A percentile compares a stretch with the other conserved stretches of the same genome.
Evolutionary conservation across 306 rosid genomes (phyloP).

Genomic region (Cucurbita pepo): DNA sequence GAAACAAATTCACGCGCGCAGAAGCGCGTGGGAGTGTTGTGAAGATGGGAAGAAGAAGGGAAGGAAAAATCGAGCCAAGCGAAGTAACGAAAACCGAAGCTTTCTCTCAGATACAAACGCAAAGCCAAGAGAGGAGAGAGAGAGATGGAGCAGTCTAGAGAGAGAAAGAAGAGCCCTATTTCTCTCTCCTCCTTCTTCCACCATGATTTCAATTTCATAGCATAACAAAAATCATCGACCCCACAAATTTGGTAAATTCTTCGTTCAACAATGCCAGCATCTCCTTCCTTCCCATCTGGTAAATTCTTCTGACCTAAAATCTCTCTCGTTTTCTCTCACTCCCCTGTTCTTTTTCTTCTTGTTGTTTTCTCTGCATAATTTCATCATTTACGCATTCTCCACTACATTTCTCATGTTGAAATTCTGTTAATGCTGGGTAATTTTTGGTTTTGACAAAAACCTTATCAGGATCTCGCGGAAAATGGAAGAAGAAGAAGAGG

Average conservation of each 20-base stretch:
- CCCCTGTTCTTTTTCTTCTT: background rate
- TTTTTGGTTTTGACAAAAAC: background rate
- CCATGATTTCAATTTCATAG: slow-evolving; percentile 3
- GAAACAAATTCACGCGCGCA: background rate
- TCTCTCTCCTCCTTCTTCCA: slow-evolving; percentile 9
- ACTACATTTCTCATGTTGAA: background rate
- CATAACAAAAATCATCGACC: slow-evolving; percentile 70
- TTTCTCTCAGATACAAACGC: background rate
- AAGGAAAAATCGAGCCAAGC: background rate
- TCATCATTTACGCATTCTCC: background rate
- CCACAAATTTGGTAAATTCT: slow-evolving; percentile 18
- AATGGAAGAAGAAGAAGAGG: slow-evolving; percentile 84
- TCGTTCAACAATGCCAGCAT: slow-evolving; percentile 52
- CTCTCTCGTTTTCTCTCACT: background rate
- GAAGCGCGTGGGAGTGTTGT: background rate
- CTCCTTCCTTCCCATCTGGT: slow-evolving; percentile 51
- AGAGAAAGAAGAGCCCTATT: background rate
- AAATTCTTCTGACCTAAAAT: background rate
- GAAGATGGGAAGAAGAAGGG: background rate
- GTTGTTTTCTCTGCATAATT: background rate
- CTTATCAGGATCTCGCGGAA: slow-evolving; percentile 46
- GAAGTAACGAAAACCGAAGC: background rate
- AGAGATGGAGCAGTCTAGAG: background rate
- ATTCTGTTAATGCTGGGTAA: background rate
- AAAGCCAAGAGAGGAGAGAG: background rate